Evolutionary conservation across 1,284 basidiomycete genomes (phyloP).

Genomic region (Ustilago vetiveriae): DNA sequence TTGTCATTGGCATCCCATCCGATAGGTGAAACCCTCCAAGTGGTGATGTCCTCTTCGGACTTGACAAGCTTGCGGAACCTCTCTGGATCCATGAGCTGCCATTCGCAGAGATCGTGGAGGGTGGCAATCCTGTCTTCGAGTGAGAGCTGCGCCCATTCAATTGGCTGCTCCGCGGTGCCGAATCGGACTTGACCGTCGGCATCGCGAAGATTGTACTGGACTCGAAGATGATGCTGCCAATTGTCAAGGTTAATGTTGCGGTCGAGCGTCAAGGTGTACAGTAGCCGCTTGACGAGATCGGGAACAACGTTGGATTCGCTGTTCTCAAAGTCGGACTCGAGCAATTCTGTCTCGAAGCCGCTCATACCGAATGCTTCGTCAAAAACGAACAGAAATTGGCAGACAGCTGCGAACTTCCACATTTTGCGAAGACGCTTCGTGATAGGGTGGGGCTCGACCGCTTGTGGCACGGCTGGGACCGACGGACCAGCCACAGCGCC

Average conservation of each 20-base stretch:
- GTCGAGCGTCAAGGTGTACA: slow-evolving; percentile 71
- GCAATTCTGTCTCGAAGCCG: slow-evolving; percentile 60
- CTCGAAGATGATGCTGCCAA: slow-evolving; percentile 53
- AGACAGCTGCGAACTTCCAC: slow-evolving; percentile 66
- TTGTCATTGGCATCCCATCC: slow-evolving; percentile 83
- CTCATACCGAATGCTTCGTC: slow-evolving; percentile 64
- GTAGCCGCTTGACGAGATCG: slow-evolving; percentile 69
- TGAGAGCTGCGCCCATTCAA: slow-evolving; percentile 69
- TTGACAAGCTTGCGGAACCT: slow-evolving; percentile 70
- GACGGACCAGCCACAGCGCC: slow-evolving; percentile 41
- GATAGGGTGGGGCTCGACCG: slow-evolving; percentile 44
- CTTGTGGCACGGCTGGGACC: slow-evolving; percentile 16
- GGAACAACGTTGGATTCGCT: slow-evolving; percentile 68
- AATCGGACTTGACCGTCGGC: slow-evolving; percentile 32
- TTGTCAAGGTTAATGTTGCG: slow-evolving; percentile 67
- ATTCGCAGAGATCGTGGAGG: slow-evolving; percentile 69
- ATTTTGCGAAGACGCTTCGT: slow-evolving; percentile 52
- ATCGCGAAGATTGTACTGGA: slow-evolving; percentile 46
- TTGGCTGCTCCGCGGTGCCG: slow-evolving; percentile 55
- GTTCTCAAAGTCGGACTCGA: slow-evolving; percentile 70
- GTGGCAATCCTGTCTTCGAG: slow-evolving; percentile 69
- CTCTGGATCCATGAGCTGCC: slow-evolving; percentile 71
- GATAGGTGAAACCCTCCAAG: slow-evolving; percentile 78
- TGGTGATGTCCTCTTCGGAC: slow-evolving; percentile 69
- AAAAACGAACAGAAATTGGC: slow-evolving; percentile 66